Percentiles rank a stretch among this genome's conserved stretches.
Conservation (phyloP, 495 filamentous ascomycete genomes). For the Aeminium ludgeri region DNA sequence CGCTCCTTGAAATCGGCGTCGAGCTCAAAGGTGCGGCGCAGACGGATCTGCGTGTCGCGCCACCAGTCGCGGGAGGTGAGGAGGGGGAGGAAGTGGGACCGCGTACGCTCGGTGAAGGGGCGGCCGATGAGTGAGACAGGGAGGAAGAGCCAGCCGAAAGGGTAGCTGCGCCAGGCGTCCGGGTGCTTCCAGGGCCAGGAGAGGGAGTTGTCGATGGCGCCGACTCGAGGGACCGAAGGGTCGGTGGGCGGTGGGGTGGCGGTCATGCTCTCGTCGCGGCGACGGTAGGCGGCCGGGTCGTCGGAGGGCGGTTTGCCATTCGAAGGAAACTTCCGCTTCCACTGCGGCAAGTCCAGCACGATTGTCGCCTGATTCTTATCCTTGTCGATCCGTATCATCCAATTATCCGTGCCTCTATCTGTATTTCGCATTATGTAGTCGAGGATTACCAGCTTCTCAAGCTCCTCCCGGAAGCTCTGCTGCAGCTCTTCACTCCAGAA, state of each 20-base stretch:
- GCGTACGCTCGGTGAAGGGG: slow-evolving; percentile 82
- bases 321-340: slow-evolving; percentile 33
- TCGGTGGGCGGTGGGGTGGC: slow-evolving; percentile 42
- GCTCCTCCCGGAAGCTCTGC: slow-evolving; percentile 80
- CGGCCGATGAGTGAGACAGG: slow-evolving; percentile 92
- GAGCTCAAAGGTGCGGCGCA: slow-evolving; percentile 70
- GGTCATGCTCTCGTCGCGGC: slow-evolving; percentile 68
- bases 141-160: slow-evolving; percentile 96
- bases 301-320: slow-evolving; percentile 24
- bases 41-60: slow-evolving; percentile 76
- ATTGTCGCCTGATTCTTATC: slow-evolving; percentile 67
- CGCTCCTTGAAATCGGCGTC: slow-evolving; percentile 93
- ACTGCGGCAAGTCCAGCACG: slow-evolving; percentile 60
- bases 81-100: slow-evolving; percentile 84
- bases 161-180: slow-evolving; percentile 87
- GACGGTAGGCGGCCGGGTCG: slow-evolving; percentile 36
- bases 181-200: slow-evolving; percentile 99
- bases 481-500: slow-evolving; percentile 81
- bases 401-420: slow-evolving; percentile 91
- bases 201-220: slow-evolving; percentile 92
- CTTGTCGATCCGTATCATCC: slow-evolving; percentile 97
- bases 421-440: slow-evolving; percentile 99
- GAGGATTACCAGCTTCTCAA: slow-evolving; percentile 93
- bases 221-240: slow-evolving; percentile 43
- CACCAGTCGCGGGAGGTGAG: slow-evolving; percentile 92